Evolutionary conservation across 2,329 filamentous ascomycete species (phyloP).

Genomic region (Orbilia ellipsospora): DNA sequence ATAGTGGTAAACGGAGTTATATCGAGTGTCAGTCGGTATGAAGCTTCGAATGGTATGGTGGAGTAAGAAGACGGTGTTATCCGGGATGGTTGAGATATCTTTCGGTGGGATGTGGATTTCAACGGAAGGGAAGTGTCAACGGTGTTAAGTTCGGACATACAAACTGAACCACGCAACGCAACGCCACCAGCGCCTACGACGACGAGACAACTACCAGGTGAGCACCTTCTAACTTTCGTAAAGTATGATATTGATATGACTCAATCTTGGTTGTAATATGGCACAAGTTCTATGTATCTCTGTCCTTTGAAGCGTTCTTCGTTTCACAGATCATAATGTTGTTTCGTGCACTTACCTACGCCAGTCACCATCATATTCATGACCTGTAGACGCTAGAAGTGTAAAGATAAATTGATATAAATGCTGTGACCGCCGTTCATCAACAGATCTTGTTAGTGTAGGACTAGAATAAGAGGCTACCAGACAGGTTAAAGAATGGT

Average conservation of each 20-base stretch:
- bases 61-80: slow-evolving; percentile 6
- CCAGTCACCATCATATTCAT: no score
- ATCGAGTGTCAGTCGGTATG: background rate
- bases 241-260: background rate
- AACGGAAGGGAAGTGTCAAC: slow-evolving; percentile 41
- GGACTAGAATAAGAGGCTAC: no score
- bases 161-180: slow-evolving; percentile 36
- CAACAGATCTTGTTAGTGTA: no score
- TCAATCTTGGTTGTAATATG: no score
- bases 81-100: slow-evolving; percentile 6
- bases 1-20: background rate
- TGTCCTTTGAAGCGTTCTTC: background rate
- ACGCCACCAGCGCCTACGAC: background rate
- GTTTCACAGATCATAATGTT: background rate
- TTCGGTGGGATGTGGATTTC: slow-evolving; percentile 8
- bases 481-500: no score
- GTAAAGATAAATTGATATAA: no score
- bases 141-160: slow-evolving; percentile 49
- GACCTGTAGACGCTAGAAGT: no score
- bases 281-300: background rate
- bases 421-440: no score
- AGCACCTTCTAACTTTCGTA: background rate
- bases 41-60: background rate
- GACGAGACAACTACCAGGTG: background rate
- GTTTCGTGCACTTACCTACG: background rate